Conservation (phyloP, 202 grass and related monocot species). For the Alloteropsis angusta region DNA sequence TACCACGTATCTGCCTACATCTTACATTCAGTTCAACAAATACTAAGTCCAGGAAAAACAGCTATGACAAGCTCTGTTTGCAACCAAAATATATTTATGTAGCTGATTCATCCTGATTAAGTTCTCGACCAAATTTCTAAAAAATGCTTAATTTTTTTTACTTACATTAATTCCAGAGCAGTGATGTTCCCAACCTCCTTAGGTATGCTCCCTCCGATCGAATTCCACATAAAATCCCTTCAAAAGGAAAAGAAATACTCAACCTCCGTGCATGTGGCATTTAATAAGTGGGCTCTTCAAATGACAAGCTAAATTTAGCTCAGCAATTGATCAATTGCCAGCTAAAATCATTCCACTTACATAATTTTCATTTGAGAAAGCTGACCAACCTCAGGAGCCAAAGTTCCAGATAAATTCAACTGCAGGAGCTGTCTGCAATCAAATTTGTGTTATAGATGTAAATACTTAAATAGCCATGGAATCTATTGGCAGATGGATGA, state of each 20-base stretch:
- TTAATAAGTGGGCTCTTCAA: conserved; percentile 13
- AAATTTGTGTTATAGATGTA: conserved; percentile 2
- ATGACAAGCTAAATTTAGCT: background rate
- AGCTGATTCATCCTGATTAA: background rate
- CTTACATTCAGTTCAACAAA: background rate
- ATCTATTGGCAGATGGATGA: background rate
- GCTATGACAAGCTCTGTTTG: background rate
- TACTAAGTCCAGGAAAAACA: background rate
- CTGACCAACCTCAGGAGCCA: conserved; percentile 79
- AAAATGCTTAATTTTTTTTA: background rate
- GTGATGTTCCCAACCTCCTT: conserved; percentile 82
- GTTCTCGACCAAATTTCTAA: background rate
- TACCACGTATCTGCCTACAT: background rate
- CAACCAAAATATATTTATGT: background rate
- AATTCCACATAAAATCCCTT: conserved; percentile 99
- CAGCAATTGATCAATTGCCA: background rate
- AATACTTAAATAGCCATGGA: conserved; percentile 11
- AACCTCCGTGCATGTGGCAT: background rate
- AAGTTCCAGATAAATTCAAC: conserved; percentile 64
- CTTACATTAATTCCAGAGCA: conserved; percentile 85
- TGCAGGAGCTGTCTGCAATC: conserved; percentile 69
- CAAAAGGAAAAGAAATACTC: conserved; percentile 19
- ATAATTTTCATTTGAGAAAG: conserved; percentile 74
- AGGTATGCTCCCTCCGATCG: conserved; percentile 64
- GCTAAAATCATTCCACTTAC: conserved; percentile 44